phyloP scores from a whole-genome alignment of 768 basidiomycete genomes.

The Collybia mongolica region DNA sequence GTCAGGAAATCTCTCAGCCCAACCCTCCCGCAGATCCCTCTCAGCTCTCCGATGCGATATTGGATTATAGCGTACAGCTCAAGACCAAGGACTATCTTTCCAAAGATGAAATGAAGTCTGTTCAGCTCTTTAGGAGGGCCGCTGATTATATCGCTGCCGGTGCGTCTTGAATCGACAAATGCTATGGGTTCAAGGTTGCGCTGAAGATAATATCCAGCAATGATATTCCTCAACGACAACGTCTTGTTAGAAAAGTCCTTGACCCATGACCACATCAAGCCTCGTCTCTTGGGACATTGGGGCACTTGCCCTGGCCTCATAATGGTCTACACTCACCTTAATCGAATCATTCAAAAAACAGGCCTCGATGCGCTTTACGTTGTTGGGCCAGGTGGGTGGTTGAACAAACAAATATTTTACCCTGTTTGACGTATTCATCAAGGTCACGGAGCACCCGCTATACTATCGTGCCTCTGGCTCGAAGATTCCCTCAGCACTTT shows the following conservation, averaged over 20 bases:
- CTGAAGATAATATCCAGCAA: conserved; percentile 44
- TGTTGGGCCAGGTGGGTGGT: conserved; percentile 65
- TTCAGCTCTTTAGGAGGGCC: conserved; percentile 56
- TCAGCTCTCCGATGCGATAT: conserved; percentile 56
- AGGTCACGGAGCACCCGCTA: conserved; percentile 85
- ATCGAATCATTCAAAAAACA: conserved; percentile 58
- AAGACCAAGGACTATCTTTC: conserved; percentile 46
- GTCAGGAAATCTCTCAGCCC: conserved; percentile 51
- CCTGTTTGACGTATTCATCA: conserved; percentile 1
- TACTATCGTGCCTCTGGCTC: conserved; percentile 84
- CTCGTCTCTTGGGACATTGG: conserved; percentile 81
- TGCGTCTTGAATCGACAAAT: conserved; percentile 21
- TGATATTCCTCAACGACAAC: conserved; percentile 83
- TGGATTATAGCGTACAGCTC: conserved; percentile 48
- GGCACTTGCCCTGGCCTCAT: conserved; percentile 80
- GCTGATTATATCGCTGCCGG: conserved; percentile 73
- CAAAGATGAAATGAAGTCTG: conserved; percentile 45
- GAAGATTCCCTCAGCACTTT: conserved; percentile 71
- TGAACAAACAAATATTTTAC: not conserved
- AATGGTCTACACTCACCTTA: conserved; percentile 72
- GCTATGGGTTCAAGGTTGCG: not conserved
- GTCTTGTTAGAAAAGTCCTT: conserved; percentile 62
- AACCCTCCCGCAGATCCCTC: conserved; percentile 75
- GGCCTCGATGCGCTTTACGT: conserved; percentile 69
- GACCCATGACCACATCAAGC: conserved; percentile 72